Conservation (phyloP, 2,329 filamentous ascomycete genomes). For the Talaromyces pinophilus region DNA sequence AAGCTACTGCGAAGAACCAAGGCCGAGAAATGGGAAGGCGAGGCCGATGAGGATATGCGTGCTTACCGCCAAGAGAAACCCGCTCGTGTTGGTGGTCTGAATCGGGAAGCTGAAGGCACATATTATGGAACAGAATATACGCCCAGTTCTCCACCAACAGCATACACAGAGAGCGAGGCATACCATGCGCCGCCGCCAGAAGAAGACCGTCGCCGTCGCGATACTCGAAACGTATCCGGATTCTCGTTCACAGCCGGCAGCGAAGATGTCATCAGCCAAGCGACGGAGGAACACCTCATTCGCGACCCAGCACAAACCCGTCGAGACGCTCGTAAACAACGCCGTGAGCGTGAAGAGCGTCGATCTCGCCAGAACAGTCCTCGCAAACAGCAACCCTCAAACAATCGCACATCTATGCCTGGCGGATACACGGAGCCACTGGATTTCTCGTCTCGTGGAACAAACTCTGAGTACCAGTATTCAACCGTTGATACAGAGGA, state of each 20-base stretch:
- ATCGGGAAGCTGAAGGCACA: slow-evolving; percentile 75
- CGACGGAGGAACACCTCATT: slow-evolving; percentile 36
- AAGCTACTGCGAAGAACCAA: slow-evolving; percentile 42
- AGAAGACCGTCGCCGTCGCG: slow-evolving; percentile 25
- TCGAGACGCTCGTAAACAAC: slow-evolving; percentile 29
- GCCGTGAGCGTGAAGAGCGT: slow-evolving; percentile 19
- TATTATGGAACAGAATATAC: slow-evolving; percentile 77
- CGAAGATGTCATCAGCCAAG: slow-evolving; percentile 44
- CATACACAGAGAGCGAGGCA: slow-evolving; percentile 47
- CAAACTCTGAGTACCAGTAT: slow-evolving; percentile 45
- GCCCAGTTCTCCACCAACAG: slow-evolving; percentile 61
- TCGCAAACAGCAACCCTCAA: slow-evolving; percentile 38
- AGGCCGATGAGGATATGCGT: slow-evolving; percentile 68
- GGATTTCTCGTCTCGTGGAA: slow-evolving; percentile 44
- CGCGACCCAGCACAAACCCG: slow-evolving; percentile 35
- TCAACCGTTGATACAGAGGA: slow-evolving; percentile 40
- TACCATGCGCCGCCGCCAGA: slow-evolving; percentile 28
- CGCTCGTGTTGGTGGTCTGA: slow-evolving; percentile 85
- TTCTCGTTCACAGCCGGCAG: slow-evolving; percentile 55
- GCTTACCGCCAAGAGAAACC: slow-evolving; percentile 84
- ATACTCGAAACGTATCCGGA: slow-evolving; percentile 35
- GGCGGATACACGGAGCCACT: slow-evolving; percentile 48
- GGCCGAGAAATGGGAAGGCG: slow-evolving; percentile 59
- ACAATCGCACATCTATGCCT: slow-evolving; percentile 34
- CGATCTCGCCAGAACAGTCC: slow-evolving; percentile 27